These are phyloP conservation scores for Chlorophyllum brunneum DNA, from an alignment of 768 basidiomycete species.

Conservation along the genomic window DNA sequence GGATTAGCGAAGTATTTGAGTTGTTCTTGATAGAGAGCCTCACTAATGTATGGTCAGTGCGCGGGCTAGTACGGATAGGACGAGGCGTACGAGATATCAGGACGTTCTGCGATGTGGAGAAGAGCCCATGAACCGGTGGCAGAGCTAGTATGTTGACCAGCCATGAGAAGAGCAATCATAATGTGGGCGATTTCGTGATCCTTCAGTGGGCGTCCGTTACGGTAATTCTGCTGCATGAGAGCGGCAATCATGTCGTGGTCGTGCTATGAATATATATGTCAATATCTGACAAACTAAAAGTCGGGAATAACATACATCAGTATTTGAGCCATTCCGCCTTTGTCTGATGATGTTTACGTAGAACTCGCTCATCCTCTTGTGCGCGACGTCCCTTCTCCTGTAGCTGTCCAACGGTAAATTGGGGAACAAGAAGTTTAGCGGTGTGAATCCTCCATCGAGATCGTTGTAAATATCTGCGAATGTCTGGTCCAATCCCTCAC, in stretches of 20 bases:
- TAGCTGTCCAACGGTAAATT: constrained; percentile 91
- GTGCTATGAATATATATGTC: constrained; percentile 29
- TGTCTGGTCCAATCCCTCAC: constrained; percentile 68
- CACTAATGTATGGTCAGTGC: constrained; percentile 37
- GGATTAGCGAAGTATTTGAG: constrained; percentile 73
- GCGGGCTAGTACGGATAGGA: not conserved
- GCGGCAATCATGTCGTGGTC: constrained; percentile 93
- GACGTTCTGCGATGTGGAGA: constrained; percentile 77
- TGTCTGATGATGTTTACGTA: constrained; percentile 84
- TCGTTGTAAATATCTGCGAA: constrained; percentile 86
- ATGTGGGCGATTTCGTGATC: constrained; percentile 97
- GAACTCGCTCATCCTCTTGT: constrained; percentile 90
- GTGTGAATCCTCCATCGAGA: constrained; percentile 94
- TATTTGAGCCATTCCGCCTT: constrained; percentile 46
- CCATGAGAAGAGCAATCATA: constrained; percentile 98
- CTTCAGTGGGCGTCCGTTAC: constrained; percentile 67
- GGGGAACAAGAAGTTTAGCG: constrained; percentile 93
- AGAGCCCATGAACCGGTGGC: constrained; percentile 89
- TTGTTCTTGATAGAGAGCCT: constrained; percentile 87
- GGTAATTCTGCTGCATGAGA: constrained; percentile 80
- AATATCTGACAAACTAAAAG: not conserved
- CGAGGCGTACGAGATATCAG: constrained; percentile 64
- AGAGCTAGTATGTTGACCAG: constrained; percentile 97
- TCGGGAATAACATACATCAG: constrained; percentile 30
- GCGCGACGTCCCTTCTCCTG: constrained; percentile 82